These are phyloP conservation scores for Hippophae rhamnoides DNA, from an alignment of 306 rosid species.

Conservation along the genomic window DNA sequence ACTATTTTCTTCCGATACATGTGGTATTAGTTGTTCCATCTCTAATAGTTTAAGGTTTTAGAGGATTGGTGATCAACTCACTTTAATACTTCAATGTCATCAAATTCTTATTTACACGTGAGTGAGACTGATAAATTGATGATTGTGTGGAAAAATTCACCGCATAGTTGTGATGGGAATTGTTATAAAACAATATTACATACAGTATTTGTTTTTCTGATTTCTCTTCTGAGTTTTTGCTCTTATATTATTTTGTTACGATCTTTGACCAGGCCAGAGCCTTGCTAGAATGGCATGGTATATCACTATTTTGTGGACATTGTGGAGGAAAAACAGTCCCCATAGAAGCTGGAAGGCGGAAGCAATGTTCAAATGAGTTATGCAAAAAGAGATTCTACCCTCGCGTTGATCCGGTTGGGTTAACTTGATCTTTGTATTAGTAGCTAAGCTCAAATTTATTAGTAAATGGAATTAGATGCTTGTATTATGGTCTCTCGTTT, in stretches of 20 bases:
- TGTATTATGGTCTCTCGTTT: conserved; percentile 5
- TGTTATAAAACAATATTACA: too few relatives aligned
- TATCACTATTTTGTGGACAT: conserved; percentile 69
- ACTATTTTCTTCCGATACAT: too few relatives aligned
- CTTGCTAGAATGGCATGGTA: conserved; percentile 77
- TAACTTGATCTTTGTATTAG: conserved; percentile 11
- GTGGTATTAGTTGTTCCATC: too few relatives aligned
- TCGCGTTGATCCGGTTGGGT: conserved; percentile 78
- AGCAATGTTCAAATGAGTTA: conserved; percentile 63
- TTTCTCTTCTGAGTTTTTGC: not conserved
- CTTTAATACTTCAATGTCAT: too few relatives aligned
- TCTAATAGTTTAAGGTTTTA: too few relatives aligned
- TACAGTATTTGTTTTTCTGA: too few relatives aligned
- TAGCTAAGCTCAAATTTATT: not conserved
- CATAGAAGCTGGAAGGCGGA: conserved; percentile 73
- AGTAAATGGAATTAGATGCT: conserved; percentile 2
- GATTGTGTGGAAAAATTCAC: too few relatives aligned
- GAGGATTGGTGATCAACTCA: too few relatives aligned
- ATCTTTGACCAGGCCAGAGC: conserved; percentile 65
- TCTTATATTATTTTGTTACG: conserved; percentile 8
- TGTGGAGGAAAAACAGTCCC: conserved; percentile 72
- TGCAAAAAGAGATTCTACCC: conserved; percentile 77
- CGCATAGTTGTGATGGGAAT: too few relatives aligned
- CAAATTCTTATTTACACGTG: too few relatives aligned
- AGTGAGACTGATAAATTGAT: too few relatives aligned